These are phyloP conservation scores for Didymella arachidicola DNA, from an alignment of 2,329 filamentous ascomycete species.

Conservation along the genomic window DNA sequence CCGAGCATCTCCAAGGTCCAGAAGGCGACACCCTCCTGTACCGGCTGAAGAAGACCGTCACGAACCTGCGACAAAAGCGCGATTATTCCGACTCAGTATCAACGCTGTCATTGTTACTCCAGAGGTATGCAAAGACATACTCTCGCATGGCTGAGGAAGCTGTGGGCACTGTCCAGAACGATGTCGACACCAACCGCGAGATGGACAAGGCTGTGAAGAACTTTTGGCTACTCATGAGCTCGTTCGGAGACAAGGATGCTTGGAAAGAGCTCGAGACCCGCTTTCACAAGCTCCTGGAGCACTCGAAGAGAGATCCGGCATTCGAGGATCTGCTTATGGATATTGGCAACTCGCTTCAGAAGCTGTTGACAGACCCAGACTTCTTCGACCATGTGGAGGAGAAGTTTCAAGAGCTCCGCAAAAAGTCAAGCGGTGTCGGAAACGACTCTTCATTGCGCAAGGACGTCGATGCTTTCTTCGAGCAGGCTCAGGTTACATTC, in stretches of 20 bases:
- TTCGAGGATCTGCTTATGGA: conserved; percentile 81
- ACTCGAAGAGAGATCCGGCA: conserved; percentile 78
- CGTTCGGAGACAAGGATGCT: conserved; percentile 75
- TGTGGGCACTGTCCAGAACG: conserved; percentile 70
- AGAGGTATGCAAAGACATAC: conserved; percentile 80
- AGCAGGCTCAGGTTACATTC: conserved; percentile 72
- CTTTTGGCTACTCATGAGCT: conserved; percentile 80
- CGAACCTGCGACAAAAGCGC: conserved; percentile 74
- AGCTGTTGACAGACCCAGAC: conserved; percentile 82
- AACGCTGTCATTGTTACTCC: conserved; percentile 75
- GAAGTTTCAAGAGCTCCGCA: conserved; percentile 66
- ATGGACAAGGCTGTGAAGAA: conserved; percentile 78
- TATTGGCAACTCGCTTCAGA: conserved; percentile 76
- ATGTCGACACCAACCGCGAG: conserved; percentile 75
- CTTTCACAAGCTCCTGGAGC: conserved; percentile 74
- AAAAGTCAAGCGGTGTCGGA: conserved; percentile 65
- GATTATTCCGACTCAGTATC: conserved; percentile 91
- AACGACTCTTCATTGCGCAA: conserved; percentile 72
- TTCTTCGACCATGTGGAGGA: conserved; percentile 82
- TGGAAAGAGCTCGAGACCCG: conserved; percentile 78
- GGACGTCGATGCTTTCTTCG: conserved; percentile 76
- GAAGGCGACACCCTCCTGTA: conserved; percentile 76
- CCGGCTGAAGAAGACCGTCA: conserved; percentile 78
- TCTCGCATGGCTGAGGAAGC: conserved; percentile 75
- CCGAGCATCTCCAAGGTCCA: conserved; percentile 74